These are phyloP conservation scores for Solanum raphanifolium DNA, from an alignment of 257 asterid species.

Conservation along the genomic window DNA sequence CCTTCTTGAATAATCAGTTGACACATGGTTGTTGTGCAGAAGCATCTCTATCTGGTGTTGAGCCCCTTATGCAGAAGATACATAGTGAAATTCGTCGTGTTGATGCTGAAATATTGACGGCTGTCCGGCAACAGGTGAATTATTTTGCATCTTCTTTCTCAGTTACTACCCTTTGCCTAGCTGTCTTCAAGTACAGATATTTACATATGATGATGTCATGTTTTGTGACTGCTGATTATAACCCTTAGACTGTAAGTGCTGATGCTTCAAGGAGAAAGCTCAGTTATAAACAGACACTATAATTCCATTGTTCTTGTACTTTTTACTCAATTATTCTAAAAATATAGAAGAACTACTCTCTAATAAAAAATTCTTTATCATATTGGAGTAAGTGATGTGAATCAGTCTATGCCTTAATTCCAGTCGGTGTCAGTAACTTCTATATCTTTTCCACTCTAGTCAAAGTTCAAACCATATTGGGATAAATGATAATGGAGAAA, in stretches of 20 bases:
- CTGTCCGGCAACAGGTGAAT: constrained; percentile 93
- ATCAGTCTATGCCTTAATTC: neutral
- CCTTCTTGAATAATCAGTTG: neutral
- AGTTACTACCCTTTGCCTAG: neutral
- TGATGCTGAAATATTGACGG: constrained; percentile 77
- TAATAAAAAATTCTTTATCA: neutral
- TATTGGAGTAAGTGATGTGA: neutral
- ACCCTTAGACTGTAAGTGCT: neutral
- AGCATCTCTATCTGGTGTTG: constrained; percentile 91
- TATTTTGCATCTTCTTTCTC: neutral
- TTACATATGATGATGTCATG: neutral
- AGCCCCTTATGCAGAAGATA: constrained; percentile 91
- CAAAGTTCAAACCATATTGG: neutral
- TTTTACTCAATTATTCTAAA: neutral
- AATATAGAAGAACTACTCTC: neutral
- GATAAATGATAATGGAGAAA: neutral
- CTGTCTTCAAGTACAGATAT: neutral
- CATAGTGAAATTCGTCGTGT: constrained; percentile 78
- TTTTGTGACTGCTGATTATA: neutral
- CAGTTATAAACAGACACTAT: neutral
- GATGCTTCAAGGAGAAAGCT: neutral
- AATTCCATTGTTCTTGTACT: neutral
- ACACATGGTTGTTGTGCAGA: constrained; percentile 42
- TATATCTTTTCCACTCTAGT: neutral
- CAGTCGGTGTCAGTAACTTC: neutral